Evolutionary conservation across 2,329 filamentous ascomycete genomes (phyloP).

Genomic region (Fusarium sp.): DNA sequence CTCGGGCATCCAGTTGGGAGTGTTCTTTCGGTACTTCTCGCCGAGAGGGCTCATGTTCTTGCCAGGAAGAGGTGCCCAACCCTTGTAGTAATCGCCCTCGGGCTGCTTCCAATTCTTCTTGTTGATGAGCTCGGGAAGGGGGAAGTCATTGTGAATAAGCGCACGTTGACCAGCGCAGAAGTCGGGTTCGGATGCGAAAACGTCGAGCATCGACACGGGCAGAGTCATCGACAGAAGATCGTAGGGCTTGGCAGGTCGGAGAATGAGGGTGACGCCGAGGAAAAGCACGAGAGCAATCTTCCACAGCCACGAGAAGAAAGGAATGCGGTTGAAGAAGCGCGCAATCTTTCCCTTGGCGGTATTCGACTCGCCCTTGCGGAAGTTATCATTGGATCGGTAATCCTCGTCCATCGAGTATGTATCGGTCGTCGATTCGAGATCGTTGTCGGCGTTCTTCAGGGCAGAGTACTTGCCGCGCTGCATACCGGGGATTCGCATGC

Average conservation of each 20-base stretch:
- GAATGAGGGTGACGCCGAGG: conserved; percentile 36
- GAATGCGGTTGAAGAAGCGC: conserved; percentile 20
- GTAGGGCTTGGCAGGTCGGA: conserved; percentile 50
- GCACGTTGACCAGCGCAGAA: conserved; percentile 44
- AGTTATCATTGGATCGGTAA: conserved; percentile 28
- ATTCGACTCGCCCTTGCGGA: conserved; percentile 28
- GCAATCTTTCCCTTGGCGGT: conserved; percentile 12
- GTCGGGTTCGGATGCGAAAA: conserved; percentile 45
- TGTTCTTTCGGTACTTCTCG: conserved; percentile 43
- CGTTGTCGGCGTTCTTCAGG: conserved; percentile 24
- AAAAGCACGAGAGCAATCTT: conserved; percentile 38
- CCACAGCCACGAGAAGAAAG: conserved; percentile 31
- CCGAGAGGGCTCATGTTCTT: conserved; percentile 38
- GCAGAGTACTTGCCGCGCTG: conserved; percentile 38
- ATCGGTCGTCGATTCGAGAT: conserved; percentile 37
- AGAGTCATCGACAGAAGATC: conserved; percentile 50
- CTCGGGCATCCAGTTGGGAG: conserved; percentile 48
- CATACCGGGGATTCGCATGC: conserved; percentile 32
- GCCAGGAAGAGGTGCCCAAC: conserved; percentile 48
- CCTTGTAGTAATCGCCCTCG: conserved; percentile 49
- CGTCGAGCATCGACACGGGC: conserved; percentile 48
- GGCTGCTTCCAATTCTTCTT: conserved; percentile 44
- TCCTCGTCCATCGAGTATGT: conserved; percentile 39
- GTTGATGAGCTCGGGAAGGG: conserved; percentile 48
- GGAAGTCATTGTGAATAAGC: conserved; percentile 46